These are phyloP conservation scores for Vitis rotundifolia DNA, from an alignment of 164 flowering plant species.

Conservation along the genomic window DNA sequence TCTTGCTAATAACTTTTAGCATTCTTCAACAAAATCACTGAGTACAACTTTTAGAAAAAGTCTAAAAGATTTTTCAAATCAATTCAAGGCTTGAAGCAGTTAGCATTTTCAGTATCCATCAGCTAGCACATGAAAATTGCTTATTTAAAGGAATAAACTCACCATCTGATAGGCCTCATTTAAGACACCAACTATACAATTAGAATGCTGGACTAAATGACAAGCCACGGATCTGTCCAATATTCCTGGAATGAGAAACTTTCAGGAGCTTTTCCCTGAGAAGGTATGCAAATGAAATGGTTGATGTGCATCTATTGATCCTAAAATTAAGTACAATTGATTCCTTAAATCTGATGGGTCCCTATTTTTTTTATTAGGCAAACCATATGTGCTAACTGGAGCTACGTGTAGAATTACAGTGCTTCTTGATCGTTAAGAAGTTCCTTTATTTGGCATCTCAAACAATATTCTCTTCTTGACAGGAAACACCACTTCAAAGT, in stretches of 20 bases:
- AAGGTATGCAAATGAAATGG: neutral
- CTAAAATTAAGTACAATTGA: neutral
- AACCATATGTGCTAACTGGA: neutral
- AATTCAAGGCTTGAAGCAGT: neutral
- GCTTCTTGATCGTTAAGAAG: too few relatives aligned
- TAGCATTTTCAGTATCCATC: neutral
- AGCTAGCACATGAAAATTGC: neutral
- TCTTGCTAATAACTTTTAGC: neutral
- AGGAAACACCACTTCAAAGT: too few relatives aligned
- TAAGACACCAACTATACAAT: neutral
- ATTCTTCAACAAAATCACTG: neutral
- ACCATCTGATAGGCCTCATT: neutral
- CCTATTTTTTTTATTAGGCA: neutral
- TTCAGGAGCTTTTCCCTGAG: neutral
- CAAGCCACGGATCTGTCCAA: neutral
- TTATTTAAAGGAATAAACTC: neutral
- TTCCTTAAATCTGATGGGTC: neutral
- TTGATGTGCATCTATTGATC: neutral
- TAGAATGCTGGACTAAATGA: neutral
- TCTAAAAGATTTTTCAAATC: neutral
- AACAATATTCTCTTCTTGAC: too few relatives aligned
- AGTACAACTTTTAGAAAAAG: neutral
- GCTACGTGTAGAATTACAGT: too few relatives aligned
- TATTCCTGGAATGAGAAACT: neutral
- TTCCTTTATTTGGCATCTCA: too few relatives aligned